Base-by-base conservation (phyloP, 768 basidiomycete genomes). In the Sistotremastrum suecicum region DNA sequence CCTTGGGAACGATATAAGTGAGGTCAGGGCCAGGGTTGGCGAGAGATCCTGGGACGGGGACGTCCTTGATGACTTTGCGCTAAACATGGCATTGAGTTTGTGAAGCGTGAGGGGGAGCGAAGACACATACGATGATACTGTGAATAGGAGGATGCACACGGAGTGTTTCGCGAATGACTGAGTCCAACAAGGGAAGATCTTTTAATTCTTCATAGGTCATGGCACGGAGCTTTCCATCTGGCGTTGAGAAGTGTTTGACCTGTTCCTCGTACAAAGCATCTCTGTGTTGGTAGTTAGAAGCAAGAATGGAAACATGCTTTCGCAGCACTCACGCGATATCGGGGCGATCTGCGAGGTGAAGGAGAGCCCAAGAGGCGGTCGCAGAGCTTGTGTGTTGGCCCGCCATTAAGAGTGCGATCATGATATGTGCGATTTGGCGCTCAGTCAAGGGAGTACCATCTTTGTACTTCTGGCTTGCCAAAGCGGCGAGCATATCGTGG, bases 401-500 rank as follows among this genome's bases (percentile, higher is more conserved):
- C 39, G 95, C 95, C 95, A 99, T 98, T 51, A 99, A 79, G 40
- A 99, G 75, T 10, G 95, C 95, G 56, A 97, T 99, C 83, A 99
- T 80, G 58, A 99, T 92, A 59, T 98, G 95, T 0, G 95, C 91
- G 49, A 98, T 83, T 62, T 98, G 89, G 53, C 84, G 80, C 58
- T 99, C 91, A 50, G 70, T 73, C 37, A 98, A 71, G 2, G 70
- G 58, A 39, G 72, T 69, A 46, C 95, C 95, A 53, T 75, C 71
- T 51, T 85, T 83, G 66, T 99, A 98, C 43, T 68, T 74, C 58
- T 91, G 85, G 50, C 78, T 71, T 63, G 80, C 73, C 12, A 99
- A 75, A 1, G 92, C 80, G 9, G 82, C 74, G 55, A 98, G 86
- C 85, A 98, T 95, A 59, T 98, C 95, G 53, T 81, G 74, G 48